Base-by-base conservation (phyloP, 73 alveolate genomes). In the Paramecium caudatum region DNA sequence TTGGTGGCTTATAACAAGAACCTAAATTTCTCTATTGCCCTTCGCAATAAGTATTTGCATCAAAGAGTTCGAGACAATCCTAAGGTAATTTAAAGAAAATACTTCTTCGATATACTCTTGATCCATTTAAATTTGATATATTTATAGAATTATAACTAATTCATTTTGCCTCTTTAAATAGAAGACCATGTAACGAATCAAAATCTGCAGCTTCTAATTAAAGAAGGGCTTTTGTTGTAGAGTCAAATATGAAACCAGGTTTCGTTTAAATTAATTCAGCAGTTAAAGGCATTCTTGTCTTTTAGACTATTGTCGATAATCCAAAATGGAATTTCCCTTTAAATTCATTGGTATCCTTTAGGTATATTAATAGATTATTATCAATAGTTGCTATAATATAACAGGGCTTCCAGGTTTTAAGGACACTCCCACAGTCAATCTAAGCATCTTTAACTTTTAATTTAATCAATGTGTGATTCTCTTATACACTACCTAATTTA, bases 391-490 rank as follows among this genome's bases (percentile, higher is more conserved):
- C 68, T 12, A 74, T 37, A 12, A 74, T 39, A 17, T 74, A 4
- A 39, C 88, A 74, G 0, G 43, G 45, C 16, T 74, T 74, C 88
- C 88, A 74, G 6, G 62, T 45, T 8, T 74, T 74, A 7, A 74
- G 10, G 10, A 74, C 39, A 27, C 25, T 74, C 3, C 88, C 88
- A 74, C 88, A 74, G 55, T 74, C 88, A 6, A 74, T 39, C 43
- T 74, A 41, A 1, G 88, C 62, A 45, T 43, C 43, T 37, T 37
- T 45, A 4, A 74, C 21, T 74, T 34, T 74, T 27, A 37, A 41
- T 45, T 74, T 41, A 74, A 74, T 43, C 21, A 74, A 74, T 4
- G 88, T 19, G 19, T 45, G 62, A 16, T 45, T 39, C 21, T 74
- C 88, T 17, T 37, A 21, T 6, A 27, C 88, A 55, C 80, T 55